Evolutionary conservation across 257 asterid species (phyloP).

Genomic region (Datura wrightii): DNA sequence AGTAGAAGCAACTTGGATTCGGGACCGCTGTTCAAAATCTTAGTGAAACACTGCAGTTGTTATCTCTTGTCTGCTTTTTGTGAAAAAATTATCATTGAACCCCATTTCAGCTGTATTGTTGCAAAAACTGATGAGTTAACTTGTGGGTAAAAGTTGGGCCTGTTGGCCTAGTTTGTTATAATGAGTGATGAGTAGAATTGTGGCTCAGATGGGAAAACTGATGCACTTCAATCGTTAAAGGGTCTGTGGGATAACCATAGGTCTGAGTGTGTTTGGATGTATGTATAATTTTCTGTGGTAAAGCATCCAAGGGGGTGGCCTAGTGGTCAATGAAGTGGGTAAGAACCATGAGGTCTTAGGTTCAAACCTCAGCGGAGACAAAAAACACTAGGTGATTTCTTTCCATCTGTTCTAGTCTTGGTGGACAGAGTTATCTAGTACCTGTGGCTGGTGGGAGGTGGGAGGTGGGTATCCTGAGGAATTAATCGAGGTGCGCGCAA

Average conservation of each 20-base stretch:
- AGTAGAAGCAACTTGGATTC: background rate
- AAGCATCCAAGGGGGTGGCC: too few species aligned
- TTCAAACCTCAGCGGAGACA: too few species aligned
- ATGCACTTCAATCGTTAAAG: background rate
- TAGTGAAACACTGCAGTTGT: background rate
- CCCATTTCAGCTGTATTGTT: background rate
- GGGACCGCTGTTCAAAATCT: background rate
- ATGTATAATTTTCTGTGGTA: background rate
- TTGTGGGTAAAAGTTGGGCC: background rate
- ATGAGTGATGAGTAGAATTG: background rate
- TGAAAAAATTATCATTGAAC: background rate
- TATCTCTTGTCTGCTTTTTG: too few species aligned
- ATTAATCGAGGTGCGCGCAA: too few species aligned
- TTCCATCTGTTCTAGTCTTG: too few species aligned
- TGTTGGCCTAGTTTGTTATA: background rate
- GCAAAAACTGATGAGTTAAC: background rate
- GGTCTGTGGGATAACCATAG: constrained; percentile 7
- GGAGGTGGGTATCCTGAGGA: too few species aligned
- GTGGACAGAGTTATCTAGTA: too few species aligned
- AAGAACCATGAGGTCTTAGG: too few species aligned
- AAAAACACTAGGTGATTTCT: too few species aligned
- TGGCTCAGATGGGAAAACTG: background rate
- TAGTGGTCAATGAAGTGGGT: too few species aligned
- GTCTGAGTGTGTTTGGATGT: background rate
- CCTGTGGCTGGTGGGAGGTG: too few species aligned